These are phyloP conservation scores for Kodamaea ohmeri DNA, from an alignment of 1,139 yeast species.

Conservation along the genomic window DNA sequence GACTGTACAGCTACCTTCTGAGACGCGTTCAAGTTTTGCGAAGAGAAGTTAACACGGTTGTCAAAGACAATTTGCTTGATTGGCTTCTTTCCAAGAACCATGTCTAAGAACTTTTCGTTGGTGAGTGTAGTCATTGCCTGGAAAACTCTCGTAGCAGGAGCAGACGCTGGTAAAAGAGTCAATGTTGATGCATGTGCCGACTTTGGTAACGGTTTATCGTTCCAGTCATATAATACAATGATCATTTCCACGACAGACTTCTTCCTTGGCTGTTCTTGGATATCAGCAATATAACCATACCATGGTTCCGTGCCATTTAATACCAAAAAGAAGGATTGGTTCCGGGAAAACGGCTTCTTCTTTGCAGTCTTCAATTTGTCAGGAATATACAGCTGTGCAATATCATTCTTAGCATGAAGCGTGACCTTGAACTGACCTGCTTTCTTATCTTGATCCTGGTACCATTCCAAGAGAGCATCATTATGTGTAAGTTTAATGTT, in stretches of 20 bases:
- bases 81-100: conserved; percentile 60
- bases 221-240: conserved; percentile 59
- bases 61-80: conserved; percentile 58
- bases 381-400: conserved; percentile 42
- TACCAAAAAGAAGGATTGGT: conserved; percentile 47
- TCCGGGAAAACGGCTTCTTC: conserved; percentile 47
- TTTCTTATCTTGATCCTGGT: conserved; percentile 43
- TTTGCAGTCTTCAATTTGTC: conserved; percentile 40
- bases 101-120: conserved; percentile 54
- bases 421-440: conserved; percentile 39
- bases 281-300: conserved; percentile 45
- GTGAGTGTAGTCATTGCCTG: conserved; percentile 61
- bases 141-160: conserved; percentile 60
- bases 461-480: conserved; percentile 52
- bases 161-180: conserved; percentile 59
- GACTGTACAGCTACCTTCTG: conserved; percentile 69
- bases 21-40: conserved; percentile 54
- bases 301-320: conserved; percentile 37
- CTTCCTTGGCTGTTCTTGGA: conserved; percentile 17
- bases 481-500: conserved; percentile 31
- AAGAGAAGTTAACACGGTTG: conserved; percentile 50
- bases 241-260: conserved; percentile 40
- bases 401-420: conserved; percentile 36
- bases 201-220: conserved; percentile 48
- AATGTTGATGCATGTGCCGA: conserved; percentile 36